Conservation (phyloP, 2,329 filamentous ascomycete species). For the Pseudocercospora vitis region DNA sequence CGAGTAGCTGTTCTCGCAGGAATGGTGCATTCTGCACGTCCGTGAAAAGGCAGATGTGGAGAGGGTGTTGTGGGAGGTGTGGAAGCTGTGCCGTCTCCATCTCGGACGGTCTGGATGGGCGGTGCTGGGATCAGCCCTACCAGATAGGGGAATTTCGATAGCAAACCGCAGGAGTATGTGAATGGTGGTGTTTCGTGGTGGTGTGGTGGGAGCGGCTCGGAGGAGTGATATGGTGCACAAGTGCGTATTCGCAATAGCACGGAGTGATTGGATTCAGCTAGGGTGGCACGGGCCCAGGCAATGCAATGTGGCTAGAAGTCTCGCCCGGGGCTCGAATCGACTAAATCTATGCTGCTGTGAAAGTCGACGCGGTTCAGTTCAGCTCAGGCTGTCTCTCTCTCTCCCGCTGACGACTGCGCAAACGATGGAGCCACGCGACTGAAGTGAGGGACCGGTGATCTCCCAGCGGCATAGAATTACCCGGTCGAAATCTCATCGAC, state of each 20-base stretch:
- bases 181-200: neutral
- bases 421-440: conserved; percentile 7
- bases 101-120: neutral
- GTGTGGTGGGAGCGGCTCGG: neutral
- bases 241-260: no score
- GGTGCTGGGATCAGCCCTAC: neutral
- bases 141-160: neutral
- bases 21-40: conserved; percentile 75
- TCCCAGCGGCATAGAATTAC: no score
- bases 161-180: neutral
- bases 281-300: neutral
- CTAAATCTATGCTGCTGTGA: neutral
- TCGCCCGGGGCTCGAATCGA: neutral
- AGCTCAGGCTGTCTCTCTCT: neutral
- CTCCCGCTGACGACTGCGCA: conserved; percentile 10
- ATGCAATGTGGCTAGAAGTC: neutral
- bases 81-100: conserved; percentile 71
- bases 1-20: conserved; percentile 79
- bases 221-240: neutral
- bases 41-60: conserved; percentile 74
- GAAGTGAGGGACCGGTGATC: neutral
- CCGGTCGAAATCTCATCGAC: no score
- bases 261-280: conserved; percentile 1
- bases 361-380: conserved; percentile 8
- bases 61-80: conserved; percentile 68